These are phyloP conservation scores for Naganishia albida DNA, from an alignment of 1,284 basidiomycete species.

Conservation along the genomic window DNA sequence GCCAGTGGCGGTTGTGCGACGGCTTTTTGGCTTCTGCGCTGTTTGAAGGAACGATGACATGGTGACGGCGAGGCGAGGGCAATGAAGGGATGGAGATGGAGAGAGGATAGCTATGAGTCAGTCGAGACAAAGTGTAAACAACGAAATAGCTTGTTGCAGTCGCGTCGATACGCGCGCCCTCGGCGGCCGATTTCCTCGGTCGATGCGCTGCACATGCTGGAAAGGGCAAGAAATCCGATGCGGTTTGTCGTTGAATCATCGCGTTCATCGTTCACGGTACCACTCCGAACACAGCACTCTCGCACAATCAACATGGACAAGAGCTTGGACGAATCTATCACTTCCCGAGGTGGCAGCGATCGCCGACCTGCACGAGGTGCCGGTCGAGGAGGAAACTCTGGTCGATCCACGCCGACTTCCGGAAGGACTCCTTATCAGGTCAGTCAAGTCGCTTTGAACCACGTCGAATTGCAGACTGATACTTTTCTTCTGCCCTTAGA, in stretches of 20 bases:
- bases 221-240: neutral
- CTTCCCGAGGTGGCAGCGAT: conserved; percentile 26
- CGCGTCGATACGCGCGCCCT: neutral
- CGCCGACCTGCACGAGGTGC: conserved; percentile 31
- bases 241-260: neutral
- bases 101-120: neutral
- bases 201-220: neutral
- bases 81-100: neutral
- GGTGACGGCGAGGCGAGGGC: neutral
- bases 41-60: conserved; percentile 25
- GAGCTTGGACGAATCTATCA: conserved; percentile 24
- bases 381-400: conserved; percentile 29
- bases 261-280: neutral
- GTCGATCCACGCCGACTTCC: conserved; percentile 34
- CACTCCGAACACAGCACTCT: too few species aligned
- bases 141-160: conserved; percentile 15
- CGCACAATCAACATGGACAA: conserved; percentile 15
- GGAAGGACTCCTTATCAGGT: conserved; percentile 46
- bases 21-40: conserved; percentile 27
- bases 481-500: conserved; percentile 35
- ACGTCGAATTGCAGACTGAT: neutral
- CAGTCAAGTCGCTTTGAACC: conserved; percentile 19
- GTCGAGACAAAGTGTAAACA: conserved; percentile 36
- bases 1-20: conserved; percentile 25
- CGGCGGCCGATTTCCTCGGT: too few species aligned